Conservation (phyloP, 345 rosid species). For the Kandelia obovata region DNA sequence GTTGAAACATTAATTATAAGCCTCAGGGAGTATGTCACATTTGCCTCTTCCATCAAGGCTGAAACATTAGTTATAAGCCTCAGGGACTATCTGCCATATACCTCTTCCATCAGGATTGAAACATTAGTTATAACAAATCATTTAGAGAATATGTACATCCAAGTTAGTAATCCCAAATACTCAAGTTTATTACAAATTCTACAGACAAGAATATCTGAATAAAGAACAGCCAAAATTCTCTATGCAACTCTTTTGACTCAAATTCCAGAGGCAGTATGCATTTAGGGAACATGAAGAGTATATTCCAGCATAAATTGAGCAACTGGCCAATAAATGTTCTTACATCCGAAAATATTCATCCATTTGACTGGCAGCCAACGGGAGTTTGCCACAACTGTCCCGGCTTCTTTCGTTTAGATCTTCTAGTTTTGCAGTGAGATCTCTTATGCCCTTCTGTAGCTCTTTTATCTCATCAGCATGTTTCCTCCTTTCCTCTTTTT, state of each 20-base stretch:
- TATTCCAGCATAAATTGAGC: not conserved
- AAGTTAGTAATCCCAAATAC: not conserved
- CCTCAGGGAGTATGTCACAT: no score
- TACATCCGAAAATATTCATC: constrained; percentile 83
- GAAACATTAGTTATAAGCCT: no score
- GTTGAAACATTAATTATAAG: no score
- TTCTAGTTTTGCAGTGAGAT: constrained; percentile 67
- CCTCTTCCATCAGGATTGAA: not conserved
- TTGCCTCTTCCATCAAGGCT: no score
- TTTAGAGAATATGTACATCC: not conserved
- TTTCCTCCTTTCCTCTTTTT: constrained; percentile 66
- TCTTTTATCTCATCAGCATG: constrained; percentile 60
- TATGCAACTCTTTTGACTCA: not conserved
- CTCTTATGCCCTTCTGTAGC: constrained; percentile 63
- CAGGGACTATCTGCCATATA: no score
- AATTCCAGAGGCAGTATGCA: not conserved
- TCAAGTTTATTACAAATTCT: not conserved
- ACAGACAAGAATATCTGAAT: not conserved
- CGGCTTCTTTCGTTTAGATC: constrained; percentile 70
- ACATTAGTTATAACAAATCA: not conserved
- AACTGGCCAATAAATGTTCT: constrained; percentile 13
- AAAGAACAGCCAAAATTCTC: not conserved
- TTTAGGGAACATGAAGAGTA: not conserved
- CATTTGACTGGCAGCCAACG: constrained; percentile 72
- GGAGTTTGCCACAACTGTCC: constrained; percentile 74